Evolutionary conservation across 2,329 filamentous ascomycete genomes (phyloP), one percentile per base, ranked within the genome.

Genomic region (Apiospora saccharicola): DNA sequence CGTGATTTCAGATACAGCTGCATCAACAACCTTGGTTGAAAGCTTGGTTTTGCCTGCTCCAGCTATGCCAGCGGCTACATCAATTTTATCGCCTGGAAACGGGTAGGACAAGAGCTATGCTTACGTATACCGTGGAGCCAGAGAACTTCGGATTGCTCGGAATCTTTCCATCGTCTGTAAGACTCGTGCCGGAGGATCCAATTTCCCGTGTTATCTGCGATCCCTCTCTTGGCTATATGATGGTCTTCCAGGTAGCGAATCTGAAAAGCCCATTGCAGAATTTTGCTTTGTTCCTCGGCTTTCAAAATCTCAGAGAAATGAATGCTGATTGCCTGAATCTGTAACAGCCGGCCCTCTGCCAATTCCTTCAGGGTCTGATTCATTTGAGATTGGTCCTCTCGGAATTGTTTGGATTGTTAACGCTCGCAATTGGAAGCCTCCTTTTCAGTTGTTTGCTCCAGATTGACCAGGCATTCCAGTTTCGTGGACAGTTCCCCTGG

Each of bases 61-160:
- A 7, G 68, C 68, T 69, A 47, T 12, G n/a, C 14, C 1, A 12
- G 10, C 10, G 37, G 26, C 47, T 47, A 8, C 19, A 8, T 69
- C 34, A n/a, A 37, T n/a, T 24, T 24, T 4, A 8, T 24, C 24
- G 5, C 30, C 0, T 26, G 30, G 5, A 13, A 26, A 10, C 8
- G 7, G n/a, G n/a, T n/a, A n/a, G n/a, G n/a, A n/a, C n/a, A 13
- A 12, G 5, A 61, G 4, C 13, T 16, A 12, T 26, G n/a, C 68
- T 69, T 69, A 69, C 68, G 46, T 49, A 53, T 69, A 4, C 68
- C 68, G 34, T 53, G 68, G 7, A 69, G 22, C 68, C 68, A 69
- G 14, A 69, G 34, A 34, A 53, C 14, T 14, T 26, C 30, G 19
- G 68, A 69, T 5, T 26, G 19, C 7, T 13, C 19, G 5, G 37